Evolutionary conservation across 2,329 filamentous ascomycete genomes (phyloP).

Genomic region (Orbilia oligospora): DNA sequence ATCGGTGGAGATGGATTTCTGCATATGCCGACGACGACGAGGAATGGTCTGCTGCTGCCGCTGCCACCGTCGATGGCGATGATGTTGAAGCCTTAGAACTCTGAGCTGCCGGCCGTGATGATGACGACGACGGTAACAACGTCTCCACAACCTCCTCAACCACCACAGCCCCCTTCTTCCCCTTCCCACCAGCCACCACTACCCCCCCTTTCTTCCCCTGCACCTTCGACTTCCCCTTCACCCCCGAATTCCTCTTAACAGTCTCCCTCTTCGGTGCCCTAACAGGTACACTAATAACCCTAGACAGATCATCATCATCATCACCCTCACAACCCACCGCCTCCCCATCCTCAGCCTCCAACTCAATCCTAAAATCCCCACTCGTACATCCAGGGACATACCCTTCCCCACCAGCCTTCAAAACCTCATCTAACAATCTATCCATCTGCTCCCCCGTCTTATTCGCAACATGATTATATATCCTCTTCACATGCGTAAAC

Average conservation of each 20-base stretch:
- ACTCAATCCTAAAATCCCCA: conserved; percentile 47
- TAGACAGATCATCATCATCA: too few relatives aligned
- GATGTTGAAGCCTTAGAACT: background rate
- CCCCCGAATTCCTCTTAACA: background rate
- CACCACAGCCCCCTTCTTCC: too few relatives aligned
- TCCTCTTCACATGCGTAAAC: conserved; percentile 38
- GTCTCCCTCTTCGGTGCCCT: conserved; percentile 24
- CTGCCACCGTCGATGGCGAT: too few relatives aligned
- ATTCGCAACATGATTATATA: conserved; percentile 15
- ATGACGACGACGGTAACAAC: background rate
- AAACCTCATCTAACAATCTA: conserved; percentile 46
- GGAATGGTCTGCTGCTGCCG: background rate
- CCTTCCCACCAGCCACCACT: background rate
- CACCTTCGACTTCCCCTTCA: background rate
- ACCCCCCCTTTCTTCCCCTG: background rate
- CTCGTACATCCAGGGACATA: background rate
- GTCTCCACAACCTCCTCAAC: background rate
- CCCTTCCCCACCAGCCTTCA: conserved; percentile 5
- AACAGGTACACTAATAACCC: conserved; percentile 16
- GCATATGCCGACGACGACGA: conserved; percentile 25
- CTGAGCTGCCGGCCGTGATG: background rate
- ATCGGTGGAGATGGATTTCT: conserved; percentile 40
- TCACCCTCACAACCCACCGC: too few relatives aligned
- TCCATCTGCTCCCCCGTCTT: conserved; percentile 45
- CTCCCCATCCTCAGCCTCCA: conserved; percentile 42